phyloP scores from a whole-genome alignment of 768 basidiomycete species.

The Tylopilus rubrobrunneus region DNA sequence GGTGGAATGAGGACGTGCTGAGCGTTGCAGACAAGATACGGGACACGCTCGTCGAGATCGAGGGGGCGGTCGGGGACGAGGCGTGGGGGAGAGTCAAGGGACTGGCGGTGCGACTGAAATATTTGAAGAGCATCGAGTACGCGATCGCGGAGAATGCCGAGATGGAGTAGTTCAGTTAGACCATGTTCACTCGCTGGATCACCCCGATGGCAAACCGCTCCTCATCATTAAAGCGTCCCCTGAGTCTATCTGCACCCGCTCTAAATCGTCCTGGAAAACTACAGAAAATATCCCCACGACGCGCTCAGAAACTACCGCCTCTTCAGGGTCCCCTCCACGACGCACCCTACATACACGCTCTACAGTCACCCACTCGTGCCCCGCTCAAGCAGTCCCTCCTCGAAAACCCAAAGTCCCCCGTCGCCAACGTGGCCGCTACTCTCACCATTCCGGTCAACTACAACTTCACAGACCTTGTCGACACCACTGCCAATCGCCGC shows the following conservation, averaged over 20 bases:
- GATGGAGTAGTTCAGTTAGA: background rate
- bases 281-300: slow-evolving; percentile 2
- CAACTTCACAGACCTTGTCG: slow-evolving; percentile 9
- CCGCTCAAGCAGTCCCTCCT: slow-evolving; percentile 29
- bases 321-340: slow-evolving; percentile 36
- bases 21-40: slow-evolving; percentile 47
- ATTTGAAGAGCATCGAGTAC: slow-evolving; percentile 60
- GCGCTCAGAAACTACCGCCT: background rate
- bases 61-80: slow-evolving; percentile 43
- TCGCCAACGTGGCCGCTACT: slow-evolving; percentile 39
- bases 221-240: slow-evolving; percentile 11
- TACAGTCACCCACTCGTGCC: slow-evolving; percentile 5
- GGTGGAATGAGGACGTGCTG: background rate
- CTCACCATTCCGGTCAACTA: slow-evolving; percentile 16
- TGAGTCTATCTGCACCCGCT: background rate
- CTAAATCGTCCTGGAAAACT: slow-evolving; percentile 17
- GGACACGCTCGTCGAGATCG: slow-evolving; percentile 43
- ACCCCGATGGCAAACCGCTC: slow-evolving; percentile 4
- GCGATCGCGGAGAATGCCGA: slow-evolving; percentile 29
- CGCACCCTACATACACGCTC: slow-evolving; percentile 30
- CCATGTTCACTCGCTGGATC: background rate
- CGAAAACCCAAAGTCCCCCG: slow-evolving; percentile 50
- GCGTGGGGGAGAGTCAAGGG: slow-evolving; percentile 57
- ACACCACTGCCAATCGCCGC: slow-evolving; percentile 9
- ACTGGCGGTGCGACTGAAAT: slow-evolving; percentile 67